A percentile compares a stretch with the other conserved stretches of the same genome.
Evolutionary conservation across 805 yeast species (phyloP).

Genomic region (Priceomyces castillae): DNA sequence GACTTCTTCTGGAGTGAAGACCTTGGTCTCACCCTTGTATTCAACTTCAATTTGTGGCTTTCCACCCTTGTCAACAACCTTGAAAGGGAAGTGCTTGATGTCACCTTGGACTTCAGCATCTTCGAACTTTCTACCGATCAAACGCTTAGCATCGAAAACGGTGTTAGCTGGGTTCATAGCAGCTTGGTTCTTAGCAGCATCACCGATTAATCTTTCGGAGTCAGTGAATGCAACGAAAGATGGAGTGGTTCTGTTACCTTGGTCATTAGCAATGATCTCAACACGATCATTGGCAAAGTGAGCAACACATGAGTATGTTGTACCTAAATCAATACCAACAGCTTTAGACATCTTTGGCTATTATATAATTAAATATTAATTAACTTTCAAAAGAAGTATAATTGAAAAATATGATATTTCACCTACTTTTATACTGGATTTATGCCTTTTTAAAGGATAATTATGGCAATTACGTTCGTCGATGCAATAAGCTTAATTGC

Average conservation of each 20-base stretch:
- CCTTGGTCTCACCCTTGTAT: constrained; percentile 82
- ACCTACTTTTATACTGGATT: constrained; percentile 4
- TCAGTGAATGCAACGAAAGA: constrained; percentile 96
- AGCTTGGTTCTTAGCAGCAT: constrained; percentile 98
- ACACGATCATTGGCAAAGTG: constrained; percentile 68
- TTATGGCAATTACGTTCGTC: constrained; percentile 6
- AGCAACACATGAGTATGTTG: constrained; percentile 97
- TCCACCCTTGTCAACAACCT: constrained; percentile 70
- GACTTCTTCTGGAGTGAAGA: constrained; percentile 90
- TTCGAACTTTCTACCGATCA: constrained; percentile 77
- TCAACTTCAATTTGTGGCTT: constrained; percentile 88
- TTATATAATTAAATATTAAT: neutral
- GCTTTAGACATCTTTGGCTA: constrained; percentile 24
- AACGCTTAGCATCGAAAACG: constrained; percentile 92
- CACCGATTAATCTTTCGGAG: constrained; percentile 92
- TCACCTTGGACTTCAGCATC: constrained; percentile 80
- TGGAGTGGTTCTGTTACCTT: constrained; percentile 98
- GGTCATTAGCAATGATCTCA: constrained; percentile 94
- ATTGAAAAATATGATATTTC: neutral
- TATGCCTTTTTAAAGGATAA: neutral
- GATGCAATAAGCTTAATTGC: constrained; percentile 6
- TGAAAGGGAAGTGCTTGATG: constrained; percentile 87
- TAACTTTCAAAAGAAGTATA: neutral
- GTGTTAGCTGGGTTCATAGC: constrained; percentile 95
- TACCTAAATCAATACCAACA: constrained; percentile 93